Evolutionary conservation across 352 stramenopile species (phyloP).

Genomic region (Pilasporangium apinafurcum): DNA sequence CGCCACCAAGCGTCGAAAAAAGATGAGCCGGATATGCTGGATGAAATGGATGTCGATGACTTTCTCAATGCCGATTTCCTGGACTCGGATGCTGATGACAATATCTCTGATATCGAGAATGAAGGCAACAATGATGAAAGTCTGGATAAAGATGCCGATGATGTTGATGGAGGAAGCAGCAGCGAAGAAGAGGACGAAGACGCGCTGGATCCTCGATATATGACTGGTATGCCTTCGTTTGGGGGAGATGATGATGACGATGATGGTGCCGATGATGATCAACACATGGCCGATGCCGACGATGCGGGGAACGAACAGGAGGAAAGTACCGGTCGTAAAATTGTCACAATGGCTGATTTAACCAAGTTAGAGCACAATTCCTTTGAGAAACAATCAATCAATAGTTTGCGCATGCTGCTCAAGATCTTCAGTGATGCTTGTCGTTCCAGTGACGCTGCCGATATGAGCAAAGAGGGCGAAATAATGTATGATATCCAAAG

Average conservation of each 20-base stretch:
- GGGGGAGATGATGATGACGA: conserved; percentile 27
- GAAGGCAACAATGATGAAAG: conserved; percentile 10
- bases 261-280: conserved; percentile 17
- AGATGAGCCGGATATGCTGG: conserved; percentile 72
- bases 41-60: conserved; percentile 86
- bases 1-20: conserved; percentile 24
- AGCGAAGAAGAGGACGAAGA: conserved; percentile 83
- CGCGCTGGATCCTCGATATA: conserved; percentile 73
- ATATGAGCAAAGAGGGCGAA: conserved; percentile 58
- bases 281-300: conserved; percentile 3
- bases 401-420: conserved; percentile 87
- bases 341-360: conserved; percentile 73
- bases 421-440: conserved; percentile 94
- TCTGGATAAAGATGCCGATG: conserved; percentile 23
- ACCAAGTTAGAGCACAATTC: conserved; percentile 83
- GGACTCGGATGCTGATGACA: conserved; percentile 56
- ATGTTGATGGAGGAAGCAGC: conserved; percentile 44
- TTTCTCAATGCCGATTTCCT: conserved; percentile 82
- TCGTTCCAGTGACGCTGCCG: conserved; percentile 85
- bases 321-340: conserved; percentile 31
- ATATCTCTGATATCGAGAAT: conserved; percentile 11
- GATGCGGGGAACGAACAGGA: conserved; percentile 4
- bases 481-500: conserved; percentile 91
- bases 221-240: conserved; percentile 32
- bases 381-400: conserved; percentile 86